phyloP scores from a whole-genome alignment of 352 stramenopile genomes.

The Globisporangium emineosum region DNA sequence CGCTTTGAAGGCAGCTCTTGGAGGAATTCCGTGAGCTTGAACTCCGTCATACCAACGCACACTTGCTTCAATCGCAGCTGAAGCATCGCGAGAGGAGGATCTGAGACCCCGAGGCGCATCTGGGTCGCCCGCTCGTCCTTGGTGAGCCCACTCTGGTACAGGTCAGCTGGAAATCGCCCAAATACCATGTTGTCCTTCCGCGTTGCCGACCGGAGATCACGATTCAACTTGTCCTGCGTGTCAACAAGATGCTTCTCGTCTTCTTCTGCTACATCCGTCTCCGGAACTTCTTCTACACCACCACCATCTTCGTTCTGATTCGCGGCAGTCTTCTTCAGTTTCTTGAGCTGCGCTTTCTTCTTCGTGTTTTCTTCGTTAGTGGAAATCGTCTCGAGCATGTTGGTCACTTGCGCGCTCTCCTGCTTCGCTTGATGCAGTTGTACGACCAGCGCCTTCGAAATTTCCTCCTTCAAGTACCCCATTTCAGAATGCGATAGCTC shows the following conservation, averaged over 20 bases:
- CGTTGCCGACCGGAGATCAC: constrained; percentile 23
- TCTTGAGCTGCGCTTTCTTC: constrained; percentile 41
- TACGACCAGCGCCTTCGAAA: constrained; percentile 57
- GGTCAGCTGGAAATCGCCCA: constrained; percentile 53
- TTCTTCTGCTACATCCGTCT: constrained; percentile 33
- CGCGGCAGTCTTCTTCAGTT: constrained; percentile 21
- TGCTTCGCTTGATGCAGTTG: constrained; percentile 63
- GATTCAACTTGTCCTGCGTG: constrained; percentile 27
- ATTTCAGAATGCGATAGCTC: constrained; percentile 44
- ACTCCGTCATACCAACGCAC: constrained; percentile 78
- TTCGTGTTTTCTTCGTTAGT: constrained; percentile 49
- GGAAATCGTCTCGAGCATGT: constrained; percentile 54
- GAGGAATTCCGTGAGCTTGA: constrained; percentile 86
- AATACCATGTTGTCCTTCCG: constrained; percentile 64
- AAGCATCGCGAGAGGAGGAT: constrained; percentile 47
- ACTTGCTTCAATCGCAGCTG: constrained; percentile 48
- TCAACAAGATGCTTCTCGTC: constrained; percentile 57
- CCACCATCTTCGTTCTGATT: constrained; percentile 13
- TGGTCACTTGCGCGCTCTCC: constrained; percentile 35
- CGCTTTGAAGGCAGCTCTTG: constrained; percentile 91
- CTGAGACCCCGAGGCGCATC: constrained; percentile 47
- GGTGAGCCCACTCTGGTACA: constrained; percentile 67
- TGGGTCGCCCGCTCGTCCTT: constrained; percentile 49
- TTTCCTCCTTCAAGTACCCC: constrained; percentile 55
- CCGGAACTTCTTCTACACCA: constrained; percentile 24